Conservation (phyloP, 768 basidiomycete genomes). For the Russula brevipes region DNA sequence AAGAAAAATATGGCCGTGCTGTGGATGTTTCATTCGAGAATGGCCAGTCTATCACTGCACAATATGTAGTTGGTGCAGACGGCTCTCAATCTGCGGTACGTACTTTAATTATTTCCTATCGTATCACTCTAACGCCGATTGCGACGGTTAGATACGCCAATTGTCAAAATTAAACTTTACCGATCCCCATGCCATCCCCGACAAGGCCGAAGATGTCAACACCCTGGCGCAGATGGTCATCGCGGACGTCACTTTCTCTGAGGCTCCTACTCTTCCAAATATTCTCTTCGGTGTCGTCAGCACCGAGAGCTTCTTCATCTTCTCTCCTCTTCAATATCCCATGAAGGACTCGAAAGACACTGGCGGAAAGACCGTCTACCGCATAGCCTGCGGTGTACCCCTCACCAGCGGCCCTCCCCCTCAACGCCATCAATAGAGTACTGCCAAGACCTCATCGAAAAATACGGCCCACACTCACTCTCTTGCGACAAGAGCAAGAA, state of each 20-base stretch:
- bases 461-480: constrained; percentile 35
- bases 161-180: constrained; percentile 40
- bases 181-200: constrained; percentile 37
- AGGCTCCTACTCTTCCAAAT: no score
- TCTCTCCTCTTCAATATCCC: constrained; percentile 34
- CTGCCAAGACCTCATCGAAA: constrained; percentile 40
- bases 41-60: constrained; percentile 40
- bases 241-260: constrained; percentile 42
- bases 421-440: constrained; percentile 38
- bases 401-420: constrained; percentile 33
- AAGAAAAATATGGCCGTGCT: constrained; percentile 30
- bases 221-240: constrained; percentile 39
- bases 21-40: constrained; percentile 44
- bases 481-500: constrained; percentile 37
- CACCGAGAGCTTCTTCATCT: constrained; percentile 35
- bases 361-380: constrained; percentile 31
- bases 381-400: constrained; percentile 41
- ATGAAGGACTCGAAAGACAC: constrained; percentile 26
- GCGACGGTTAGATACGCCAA: constrained; percentile 38
- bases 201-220: constrained; percentile 28
- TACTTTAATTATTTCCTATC: not conserved
- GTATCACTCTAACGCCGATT: constrained; percentile 1
- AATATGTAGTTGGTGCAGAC: constrained; percentile 50
- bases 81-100: constrained; percentile 44
- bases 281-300: constrained; percentile 30